phyloP scores from a whole-genome alignment of 495 filamentous ascomycete genomes.

The Lophiostoma macrostomum region DNA sequence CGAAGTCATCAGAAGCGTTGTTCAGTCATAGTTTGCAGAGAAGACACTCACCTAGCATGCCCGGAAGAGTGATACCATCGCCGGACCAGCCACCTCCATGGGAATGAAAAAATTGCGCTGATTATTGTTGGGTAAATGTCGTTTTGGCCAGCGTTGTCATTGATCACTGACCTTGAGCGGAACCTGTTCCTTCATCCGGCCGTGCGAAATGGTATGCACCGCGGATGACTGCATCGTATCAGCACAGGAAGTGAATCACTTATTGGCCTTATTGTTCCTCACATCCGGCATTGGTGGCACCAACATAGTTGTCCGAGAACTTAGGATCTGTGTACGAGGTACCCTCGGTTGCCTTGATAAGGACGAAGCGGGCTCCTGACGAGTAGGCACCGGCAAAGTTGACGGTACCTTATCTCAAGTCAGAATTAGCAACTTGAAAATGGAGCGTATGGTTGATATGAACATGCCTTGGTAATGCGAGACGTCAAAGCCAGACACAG shows the following conservation, averaged over 20 bases:
- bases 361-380: constrained; percentile 62
- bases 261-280: no score
- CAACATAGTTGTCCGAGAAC: constrained; percentile 55
- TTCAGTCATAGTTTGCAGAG: neutral
- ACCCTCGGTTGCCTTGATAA: constrained; percentile 68
- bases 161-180: constrained; percentile 41
- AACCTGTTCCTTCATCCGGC: constrained; percentile 49
- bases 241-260: no score
- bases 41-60: constrained; percentile 49
- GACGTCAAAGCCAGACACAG: constrained; percentile 64
- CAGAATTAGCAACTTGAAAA: no score
- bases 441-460: no score
- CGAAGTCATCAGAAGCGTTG: neutral
- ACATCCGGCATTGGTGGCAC: constrained; percentile 54
- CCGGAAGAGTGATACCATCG: constrained; percentile 62
- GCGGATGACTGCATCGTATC: no score
- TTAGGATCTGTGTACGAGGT: constrained; percentile 51
- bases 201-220: constrained; percentile 66
- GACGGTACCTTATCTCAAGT: no score
- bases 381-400: constrained; percentile 56
- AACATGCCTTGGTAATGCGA: constrained; percentile 59
- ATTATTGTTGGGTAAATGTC: neutral
- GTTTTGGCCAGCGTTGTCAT: neutral
- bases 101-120: constrained; percentile 55
- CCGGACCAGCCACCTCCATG: constrained; percentile 61